These are phyloP conservation scores for Macrolepiota albuminosa DNA, from an alignment of 768 basidiomycete genomes.

Conservation along the genomic window DNA sequence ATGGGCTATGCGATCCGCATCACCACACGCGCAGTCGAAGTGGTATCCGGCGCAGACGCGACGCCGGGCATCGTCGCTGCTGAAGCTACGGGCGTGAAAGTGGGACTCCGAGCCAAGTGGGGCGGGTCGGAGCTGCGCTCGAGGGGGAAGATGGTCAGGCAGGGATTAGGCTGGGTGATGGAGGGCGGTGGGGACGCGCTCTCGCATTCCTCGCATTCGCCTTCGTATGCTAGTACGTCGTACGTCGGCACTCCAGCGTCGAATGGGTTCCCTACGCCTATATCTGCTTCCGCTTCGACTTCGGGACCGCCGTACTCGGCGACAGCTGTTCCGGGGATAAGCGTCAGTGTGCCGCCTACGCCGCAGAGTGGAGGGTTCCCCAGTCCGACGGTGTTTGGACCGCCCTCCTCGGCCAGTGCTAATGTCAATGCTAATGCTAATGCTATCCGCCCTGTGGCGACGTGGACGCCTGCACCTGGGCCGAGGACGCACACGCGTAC, in stretches of 20 bases:
- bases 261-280: constrained; percentile 20
- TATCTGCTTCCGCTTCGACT: constrained; percentile 16
- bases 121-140: constrained; percentile 59
- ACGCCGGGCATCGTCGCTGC: constrained; percentile 56
- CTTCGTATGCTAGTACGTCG: constrained; percentile 27
- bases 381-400: constrained; percentile 9
- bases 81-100: constrained; percentile 53
- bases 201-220: constrained; percentile 21
- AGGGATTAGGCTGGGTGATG: constrained; percentile 56
- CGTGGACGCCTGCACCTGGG: constrained; percentile 13
- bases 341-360: neutral
- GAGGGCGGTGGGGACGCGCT: constrained; percentile 31
- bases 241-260: constrained; percentile 30
- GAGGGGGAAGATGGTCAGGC: constrained; percentile 49
- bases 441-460: constrained; percentile 13
- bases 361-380: constrained; percentile 9
- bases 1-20: constrained; percentile 71
- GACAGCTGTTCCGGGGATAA: neutral
- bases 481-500: neutral
- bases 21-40: constrained; percentile 60
- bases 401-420: constrained; percentile 5
- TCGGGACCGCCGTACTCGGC: constrained; percentile 12
- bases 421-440: constrained; percentile 2
- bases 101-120: constrained; percentile 61
- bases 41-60: constrained; percentile 51